Evolutionary conservation across 306 rosid genomes (phyloP), one percentile per base, ranked within the genome.

Genomic region (Hippophae gyantsensis): DNA sequence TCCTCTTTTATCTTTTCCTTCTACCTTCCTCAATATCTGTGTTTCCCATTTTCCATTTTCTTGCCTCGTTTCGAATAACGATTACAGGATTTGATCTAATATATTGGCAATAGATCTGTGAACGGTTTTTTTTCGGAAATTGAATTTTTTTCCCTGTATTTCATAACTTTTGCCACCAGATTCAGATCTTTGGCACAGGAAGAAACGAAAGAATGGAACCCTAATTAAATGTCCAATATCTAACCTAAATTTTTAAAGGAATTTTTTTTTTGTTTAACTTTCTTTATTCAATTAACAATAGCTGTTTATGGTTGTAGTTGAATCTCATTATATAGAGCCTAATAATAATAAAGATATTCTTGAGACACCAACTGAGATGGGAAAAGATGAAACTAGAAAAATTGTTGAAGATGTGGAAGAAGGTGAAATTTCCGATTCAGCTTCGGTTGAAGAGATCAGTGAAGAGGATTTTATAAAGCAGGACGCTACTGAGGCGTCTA

Each of bases 361-460:
- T 58, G 76, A 52, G 59, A 55, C 60, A 60, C 67, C 58, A 54
- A 72, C 26, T 23, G 61, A 51, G 64, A 86, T 92, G 89, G 87
- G 74, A 55, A 80, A 68, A 72, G 82, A 77, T 13, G 82, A 65
- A 6, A 61, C 61, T 43, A 42, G 9, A 56, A 67, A 54, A 78
- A 82, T 72, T 32, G 82, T 69, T 12, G 82, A 67, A 62, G 99
- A 78, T 71, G 99, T 84, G 5, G 99, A 93, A 69, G 99, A 88
- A 66, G 99, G 99, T 53, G 99, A 93, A 68, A 88, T 93, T 78
- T 86, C 96, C 8, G 95, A 88, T 68, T 59, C 95, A 56, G 89
- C 83, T 65, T 93, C 99, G 8, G 83, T 92, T 53, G 97, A 84
- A 68, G 99, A 93, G 90, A 93, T 93, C 74, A 86, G 67, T 58